Evolutionary conservation across 345 rosid species (phyloP).

Genomic region (Lenwebbia sp.): DNA sequence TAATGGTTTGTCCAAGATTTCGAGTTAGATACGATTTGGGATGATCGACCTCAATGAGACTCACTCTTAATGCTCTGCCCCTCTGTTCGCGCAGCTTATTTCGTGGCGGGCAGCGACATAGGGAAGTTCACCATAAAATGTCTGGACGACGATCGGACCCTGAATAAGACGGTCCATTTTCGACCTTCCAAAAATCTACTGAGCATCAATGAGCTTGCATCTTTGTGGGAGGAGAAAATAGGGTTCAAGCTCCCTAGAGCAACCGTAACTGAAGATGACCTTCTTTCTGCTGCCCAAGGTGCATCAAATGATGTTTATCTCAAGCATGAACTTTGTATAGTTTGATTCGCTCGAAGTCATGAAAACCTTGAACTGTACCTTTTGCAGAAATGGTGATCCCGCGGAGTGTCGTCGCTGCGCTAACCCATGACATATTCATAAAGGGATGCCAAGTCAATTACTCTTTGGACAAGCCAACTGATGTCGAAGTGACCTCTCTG

Average conservation of each 20-base stretch:
- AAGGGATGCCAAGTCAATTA: conserved; percentile 56
- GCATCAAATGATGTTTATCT: neutral
- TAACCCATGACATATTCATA: conserved; percentile 64
- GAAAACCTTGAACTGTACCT: neutral
- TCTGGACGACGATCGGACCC: conserved; percentile 32
- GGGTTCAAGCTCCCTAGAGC: conserved; percentile 37
- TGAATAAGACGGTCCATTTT: conserved; percentile 52
- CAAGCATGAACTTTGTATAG: neutral
- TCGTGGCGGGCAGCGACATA: conserved; percentile 51
- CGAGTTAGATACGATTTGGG: neutral
- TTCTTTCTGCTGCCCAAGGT: conserved; percentile 49
- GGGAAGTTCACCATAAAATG: conserved; percentile 53
- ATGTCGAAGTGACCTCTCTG: conserved; percentile 25
- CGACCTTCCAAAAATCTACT: conserved; percentile 37
- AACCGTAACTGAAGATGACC: conserved; percentile 29
- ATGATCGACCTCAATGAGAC: neutral
- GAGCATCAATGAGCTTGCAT: conserved; percentile 55
- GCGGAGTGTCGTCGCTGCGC: conserved; percentile 50
- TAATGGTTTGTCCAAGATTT: neutral
- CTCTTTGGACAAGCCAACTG: conserved; percentile 15
- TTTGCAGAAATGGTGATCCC: conserved; percentile 42
- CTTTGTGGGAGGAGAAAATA: conserved; percentile 51
- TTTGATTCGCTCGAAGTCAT: neutral
- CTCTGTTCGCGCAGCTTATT: conserved; percentile 30
- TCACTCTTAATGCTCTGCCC: neutral